phyloP scores from a whole-genome alignment of 805 yeast genomes.

The Nakazawaea populi region DNA sequence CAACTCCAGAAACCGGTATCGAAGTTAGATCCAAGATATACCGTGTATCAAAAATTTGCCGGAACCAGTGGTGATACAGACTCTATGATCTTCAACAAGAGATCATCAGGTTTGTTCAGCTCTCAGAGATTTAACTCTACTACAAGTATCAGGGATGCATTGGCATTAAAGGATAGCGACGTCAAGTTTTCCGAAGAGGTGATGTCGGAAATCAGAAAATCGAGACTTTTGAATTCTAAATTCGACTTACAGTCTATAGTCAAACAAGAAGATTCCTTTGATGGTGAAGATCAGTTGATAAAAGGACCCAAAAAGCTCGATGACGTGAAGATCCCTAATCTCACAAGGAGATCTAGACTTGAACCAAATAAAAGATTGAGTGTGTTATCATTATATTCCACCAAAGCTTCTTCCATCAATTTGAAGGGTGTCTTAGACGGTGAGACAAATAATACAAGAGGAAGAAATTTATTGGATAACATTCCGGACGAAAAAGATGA shows the following conservation, averaged over 20 bases:
- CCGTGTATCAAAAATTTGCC: slow-evolving; percentile 36
- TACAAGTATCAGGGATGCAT: slow-evolving; percentile 22
- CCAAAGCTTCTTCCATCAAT: slow-evolving; percentile 59
- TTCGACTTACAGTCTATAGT: slow-evolving; percentile 18
- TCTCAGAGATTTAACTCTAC: slow-evolving; percentile 5
- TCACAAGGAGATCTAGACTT: slow-evolving; percentile 60
- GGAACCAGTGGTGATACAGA: slow-evolving; percentile 11
- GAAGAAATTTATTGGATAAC: slow-evolving; percentile 8
- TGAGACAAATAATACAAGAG: slow-evolving; percentile 11
- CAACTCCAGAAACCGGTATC: slow-evolving; percentile 44
- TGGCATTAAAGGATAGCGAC: slow-evolving; percentile 7
- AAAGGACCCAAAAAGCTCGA: slow-evolving; percentile 46
- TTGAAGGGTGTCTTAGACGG: slow-evolving; percentile 37
- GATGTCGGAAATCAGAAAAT: slow-evolving; percentile 37
- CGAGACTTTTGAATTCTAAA: slow-evolving; percentile 38
- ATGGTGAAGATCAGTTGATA: slow-evolving; percentile 14
- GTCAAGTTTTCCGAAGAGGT: slow-evolving; percentile 36
- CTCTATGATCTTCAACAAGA: slow-evolving; percentile 3
- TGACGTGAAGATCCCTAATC: slow-evolving; percentile 64
- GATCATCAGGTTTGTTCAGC: slow-evolving; percentile 7
- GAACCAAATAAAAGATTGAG: slow-evolving; percentile 65
- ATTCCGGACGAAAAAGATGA: slow-evolving; percentile 5
- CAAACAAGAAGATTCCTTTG: slow-evolving; percentile 17
- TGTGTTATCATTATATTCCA: slow-evolving; percentile 66
- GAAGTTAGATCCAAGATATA: slow-evolving; percentile 50